Evolutionary conservation across 768 basidiomycete species (phyloP).

Genomic region (Lactarius psammicola): DNA sequence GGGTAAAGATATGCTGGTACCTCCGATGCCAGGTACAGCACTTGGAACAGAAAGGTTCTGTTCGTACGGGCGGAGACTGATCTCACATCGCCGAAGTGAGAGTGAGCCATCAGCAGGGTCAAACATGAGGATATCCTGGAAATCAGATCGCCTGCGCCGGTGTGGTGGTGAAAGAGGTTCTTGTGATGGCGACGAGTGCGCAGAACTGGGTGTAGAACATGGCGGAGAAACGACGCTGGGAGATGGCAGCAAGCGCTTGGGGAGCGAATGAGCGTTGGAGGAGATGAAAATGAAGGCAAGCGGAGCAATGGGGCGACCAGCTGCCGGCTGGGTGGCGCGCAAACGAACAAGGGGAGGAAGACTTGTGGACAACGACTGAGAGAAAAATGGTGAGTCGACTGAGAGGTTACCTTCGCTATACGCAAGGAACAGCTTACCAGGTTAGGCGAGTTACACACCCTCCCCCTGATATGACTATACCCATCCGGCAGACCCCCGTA

Average conservation of each 20-base stretch:
- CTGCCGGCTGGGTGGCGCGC: slow-evolving; percentile 34
- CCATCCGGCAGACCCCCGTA: slow-evolving; percentile 69
- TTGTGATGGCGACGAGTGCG: slow-evolving; percentile 34
- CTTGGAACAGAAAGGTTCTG: slow-evolving; percentile 30
- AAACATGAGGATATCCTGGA: slow-evolving; percentile 68
- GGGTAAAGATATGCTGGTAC: slow-evolving; percentile 63
- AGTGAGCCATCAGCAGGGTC: slow-evolving; percentile 57
- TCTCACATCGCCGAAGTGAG: slow-evolving; percentile 51
- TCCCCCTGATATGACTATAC: slow-evolving; percentile 56
- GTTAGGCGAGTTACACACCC: slow-evolving; percentile 52
- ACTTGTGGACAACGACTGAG: slow-evolving; percentile 52
- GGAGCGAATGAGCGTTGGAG: slow-evolving; percentile 37
- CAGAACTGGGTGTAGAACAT: slow-evolving; percentile 34
- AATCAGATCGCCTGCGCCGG: slow-evolving; percentile 42
- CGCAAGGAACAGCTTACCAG: slow-evolving; percentile 40
- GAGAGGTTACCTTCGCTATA: neutral
- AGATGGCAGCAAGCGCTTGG: slow-evolving; percentile 43
- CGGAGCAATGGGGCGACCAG: slow-evolving; percentile 37
- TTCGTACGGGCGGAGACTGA: slow-evolving; percentile 41
- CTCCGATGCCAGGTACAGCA: slow-evolving; percentile 37
- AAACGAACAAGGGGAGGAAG: slow-evolving; percentile 58
- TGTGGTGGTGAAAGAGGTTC: slow-evolving; percentile 34
- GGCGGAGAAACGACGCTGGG: slow-evolving; percentile 32
- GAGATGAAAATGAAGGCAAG: slow-evolving; percentile 57
- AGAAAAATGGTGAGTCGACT: slow-evolving; percentile 34